Evolutionary conservation across 768 basidiomycete species (phyloP).

Genomic region (Collybia mongolica): DNA sequence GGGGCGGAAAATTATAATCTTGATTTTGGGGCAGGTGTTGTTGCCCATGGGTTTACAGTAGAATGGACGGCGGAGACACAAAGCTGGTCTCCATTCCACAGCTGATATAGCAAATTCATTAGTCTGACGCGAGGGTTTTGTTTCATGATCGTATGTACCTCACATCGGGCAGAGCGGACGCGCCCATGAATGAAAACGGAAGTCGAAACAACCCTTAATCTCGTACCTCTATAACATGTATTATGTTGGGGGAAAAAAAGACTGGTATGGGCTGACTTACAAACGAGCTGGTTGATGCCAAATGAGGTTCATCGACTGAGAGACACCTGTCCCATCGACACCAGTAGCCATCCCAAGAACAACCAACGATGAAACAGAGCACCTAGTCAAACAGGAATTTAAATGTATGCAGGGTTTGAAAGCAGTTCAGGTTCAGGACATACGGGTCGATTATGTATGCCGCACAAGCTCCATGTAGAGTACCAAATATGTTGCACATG

Average conservation of each 20-base stretch:
- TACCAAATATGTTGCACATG: slow-evolving; percentile 51
- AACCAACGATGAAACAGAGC: slow-evolving; percentile 42
- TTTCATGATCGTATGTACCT: slow-evolving; percentile 28
- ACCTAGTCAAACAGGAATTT: slow-evolving; percentile 24
- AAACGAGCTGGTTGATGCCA: slow-evolving; percentile 42
- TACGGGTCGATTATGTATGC: slow-evolving; percentile 57
- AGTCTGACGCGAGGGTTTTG: not conserved
- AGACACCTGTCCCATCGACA: slow-evolving; percentile 43
- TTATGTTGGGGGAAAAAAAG: not conserved
- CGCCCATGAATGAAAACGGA: slow-evolving; percentile 41
- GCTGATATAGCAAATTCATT: slow-evolving; percentile 21
- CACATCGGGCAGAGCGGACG: slow-evolving; percentile 40
- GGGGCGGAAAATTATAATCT: not conserved
- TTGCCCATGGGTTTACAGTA: slow-evolving; percentile 27
- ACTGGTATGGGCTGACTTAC: slow-evolving; percentile 22
- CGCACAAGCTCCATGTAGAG: slow-evolving; percentile 57
- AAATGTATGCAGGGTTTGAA: not conserved
- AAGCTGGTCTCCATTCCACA: slow-evolving; percentile 39
- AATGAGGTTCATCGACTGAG: slow-evolving; percentile 49
- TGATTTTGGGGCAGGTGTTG: not conserved
- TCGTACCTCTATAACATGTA: slow-evolving; percentile 32
- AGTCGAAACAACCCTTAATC: slow-evolving; percentile 38
- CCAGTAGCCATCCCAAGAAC: slow-evolving; percentile 36
- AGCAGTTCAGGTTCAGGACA: slow-evolving; percentile 14
- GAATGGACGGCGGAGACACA: slow-evolving; percentile 46